Evolutionary conservation across 768 basidiomycete genomes (phyloP).

Genomic region (Leccinum subgranulosum): DNA sequence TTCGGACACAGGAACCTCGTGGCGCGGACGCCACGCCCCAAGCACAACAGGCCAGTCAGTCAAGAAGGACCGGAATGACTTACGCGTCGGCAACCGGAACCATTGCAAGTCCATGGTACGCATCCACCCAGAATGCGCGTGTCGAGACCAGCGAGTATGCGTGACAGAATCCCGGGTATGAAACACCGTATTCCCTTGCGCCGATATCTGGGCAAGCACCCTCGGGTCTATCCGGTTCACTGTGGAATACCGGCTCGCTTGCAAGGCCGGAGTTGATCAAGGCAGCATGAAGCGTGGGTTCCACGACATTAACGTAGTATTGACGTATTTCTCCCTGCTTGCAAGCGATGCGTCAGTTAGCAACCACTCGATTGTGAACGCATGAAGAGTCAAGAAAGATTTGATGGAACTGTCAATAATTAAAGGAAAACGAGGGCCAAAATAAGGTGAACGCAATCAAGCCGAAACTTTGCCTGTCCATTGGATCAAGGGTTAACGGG

Average conservation of each 20-base stretch:
- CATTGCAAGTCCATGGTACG: slow-evolving; percentile 77
- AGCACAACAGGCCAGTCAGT: background rate
- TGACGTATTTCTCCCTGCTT: slow-evolving; percentile 34
- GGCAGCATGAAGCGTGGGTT: slow-evolving; percentile 27
- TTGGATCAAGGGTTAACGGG: slow-evolving; percentile 18
- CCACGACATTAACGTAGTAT: slow-evolving; percentile 29
- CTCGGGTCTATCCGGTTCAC: background rate
- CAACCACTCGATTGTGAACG: slow-evolving; percentile 4
- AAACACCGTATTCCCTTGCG: slow-evolving; percentile 11
- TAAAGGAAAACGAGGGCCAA: slow-evolving; percentile 6
- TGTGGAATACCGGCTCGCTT: background rate
- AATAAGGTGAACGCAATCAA: slow-evolving; percentile 8
- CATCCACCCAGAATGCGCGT: slow-evolving; percentile 80
- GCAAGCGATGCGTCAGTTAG: slow-evolving; percentile 18
- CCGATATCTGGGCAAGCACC: background rate
- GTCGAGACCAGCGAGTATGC: slow-evolving; percentile 69
- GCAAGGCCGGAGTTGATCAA: slow-evolving; percentile 6
- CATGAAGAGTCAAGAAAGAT: slow-evolving; percentile 8
- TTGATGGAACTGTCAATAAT: slow-evolving; percentile 2
- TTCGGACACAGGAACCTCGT: slow-evolving; percentile 15
- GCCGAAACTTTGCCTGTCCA: background rate
- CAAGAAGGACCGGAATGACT: slow-evolving; percentile 27
- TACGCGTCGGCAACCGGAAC: slow-evolving; percentile 84
- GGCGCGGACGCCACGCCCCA: slow-evolving; percentile 12
- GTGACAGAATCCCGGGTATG: slow-evolving; percentile 30